phyloP scores from a whole-genome alignment of 2,329 filamentous ascomycete genomes.

The Fusarium solani-melongenae region DNA sequence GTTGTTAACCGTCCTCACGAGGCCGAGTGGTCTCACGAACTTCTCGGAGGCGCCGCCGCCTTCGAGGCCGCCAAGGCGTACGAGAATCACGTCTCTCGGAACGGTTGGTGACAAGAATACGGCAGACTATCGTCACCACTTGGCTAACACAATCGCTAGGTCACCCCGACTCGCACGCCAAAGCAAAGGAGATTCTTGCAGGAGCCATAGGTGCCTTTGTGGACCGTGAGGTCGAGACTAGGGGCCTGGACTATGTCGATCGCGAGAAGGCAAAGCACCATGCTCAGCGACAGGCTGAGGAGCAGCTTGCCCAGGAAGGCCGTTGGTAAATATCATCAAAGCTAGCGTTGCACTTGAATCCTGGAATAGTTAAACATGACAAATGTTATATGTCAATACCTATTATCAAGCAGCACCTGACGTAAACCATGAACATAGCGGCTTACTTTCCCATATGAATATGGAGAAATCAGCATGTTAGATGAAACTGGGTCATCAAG shows the following conservation, averaged over 20 bases:
- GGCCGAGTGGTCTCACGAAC: conserved; percentile 45
- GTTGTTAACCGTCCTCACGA: conserved; percentile 43
- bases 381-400: neutral
- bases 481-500: neutral
- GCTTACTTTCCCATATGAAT: neutral
- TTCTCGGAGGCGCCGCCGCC: conserved; percentile 46
- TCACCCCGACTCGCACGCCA: conserved; percentile 42
- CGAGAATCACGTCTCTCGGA: conserved; percentile 42
- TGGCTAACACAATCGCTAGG: conserved; percentile 19
- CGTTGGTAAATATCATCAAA: neutral
- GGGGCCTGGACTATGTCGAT: conserved; percentile 45
- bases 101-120: conserved; percentile 25
- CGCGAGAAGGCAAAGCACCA: conserved; percentile 45
- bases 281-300: conserved; percentile 39
- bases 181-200: conserved; percentile 45
- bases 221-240: conserved; percentile 47
- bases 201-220: conserved; percentile 46
- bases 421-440: neutral
- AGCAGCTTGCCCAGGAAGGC: conserved; percentile 34
- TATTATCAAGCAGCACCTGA: neutral
- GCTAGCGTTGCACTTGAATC: neutral
- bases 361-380: neutral
- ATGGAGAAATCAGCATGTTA: neutral
- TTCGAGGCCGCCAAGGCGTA: conserved; percentile 48
- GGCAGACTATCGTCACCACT: neutral